Evolutionary conservation across 148 eudicot species (phyloP).

Genomic region (Spergularia marina): DNA sequence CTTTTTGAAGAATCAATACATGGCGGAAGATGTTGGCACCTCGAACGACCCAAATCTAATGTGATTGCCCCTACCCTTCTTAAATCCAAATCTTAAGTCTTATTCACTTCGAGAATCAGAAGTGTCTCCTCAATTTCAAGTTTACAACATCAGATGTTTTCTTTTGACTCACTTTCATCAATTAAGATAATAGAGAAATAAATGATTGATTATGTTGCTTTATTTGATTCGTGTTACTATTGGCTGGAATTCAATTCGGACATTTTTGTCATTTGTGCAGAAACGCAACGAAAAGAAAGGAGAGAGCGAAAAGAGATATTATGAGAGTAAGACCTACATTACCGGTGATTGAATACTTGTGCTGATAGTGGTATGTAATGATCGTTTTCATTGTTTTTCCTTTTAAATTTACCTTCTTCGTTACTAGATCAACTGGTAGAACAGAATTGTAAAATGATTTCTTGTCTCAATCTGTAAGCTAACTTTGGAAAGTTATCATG

Average conservation of each 20-base stretch:
- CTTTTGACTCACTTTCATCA: too few relatives aligned
- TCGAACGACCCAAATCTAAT: too few relatives aligned
- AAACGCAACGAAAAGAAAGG: slow-evolving; percentile 92
- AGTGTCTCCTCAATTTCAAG: too few relatives aligned
- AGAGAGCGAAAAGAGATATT: slow-evolving; percentile 81
- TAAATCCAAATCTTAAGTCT: too few relatives aligned
- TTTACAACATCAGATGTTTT: too few relatives aligned
- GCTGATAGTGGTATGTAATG: slow-evolving; percentile 10
- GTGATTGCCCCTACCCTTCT: too few relatives aligned
- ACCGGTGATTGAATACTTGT: slow-evolving; percentile 52
- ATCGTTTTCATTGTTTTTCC: background rate
- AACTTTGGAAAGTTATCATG: background rate
- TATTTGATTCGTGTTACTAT: background rate
- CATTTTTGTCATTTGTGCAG: slow-evolving; percentile 37
- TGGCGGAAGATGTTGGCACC: too few relatives aligned
- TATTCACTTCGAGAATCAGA: too few relatives aligned
- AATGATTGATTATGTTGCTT: background rate
- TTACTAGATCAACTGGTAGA: background rate
- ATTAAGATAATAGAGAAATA: background rate
- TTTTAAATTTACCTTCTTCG: background rate
- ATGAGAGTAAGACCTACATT: slow-evolving; percentile 63
- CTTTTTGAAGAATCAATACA: too few relatives aligned
- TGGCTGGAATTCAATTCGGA: background rate
- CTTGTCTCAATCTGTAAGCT: background rate
- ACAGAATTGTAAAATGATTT: background rate